Evolutionary conservation across 1,284 basidiomycete genomes (phyloP).

Genomic region (Marasmius sp.): DNA sequence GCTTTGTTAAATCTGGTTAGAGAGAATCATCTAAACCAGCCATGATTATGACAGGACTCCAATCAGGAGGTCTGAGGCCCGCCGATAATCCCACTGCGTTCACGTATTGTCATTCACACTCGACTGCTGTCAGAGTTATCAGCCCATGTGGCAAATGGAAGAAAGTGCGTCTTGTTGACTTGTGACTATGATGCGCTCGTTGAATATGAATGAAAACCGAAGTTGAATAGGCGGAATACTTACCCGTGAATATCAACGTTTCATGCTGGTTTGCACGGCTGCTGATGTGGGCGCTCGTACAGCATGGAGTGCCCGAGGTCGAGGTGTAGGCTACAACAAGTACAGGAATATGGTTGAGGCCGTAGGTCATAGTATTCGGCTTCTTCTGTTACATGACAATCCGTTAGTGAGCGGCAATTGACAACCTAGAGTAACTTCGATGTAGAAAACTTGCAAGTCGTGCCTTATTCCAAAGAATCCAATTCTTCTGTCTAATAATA

Average conservation of each 20-base stretch:
- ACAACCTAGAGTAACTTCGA: background rate
- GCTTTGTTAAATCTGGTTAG: background rate
- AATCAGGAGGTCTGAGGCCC: background rate
- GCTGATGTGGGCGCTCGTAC: background rate
- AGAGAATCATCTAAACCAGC: background rate
- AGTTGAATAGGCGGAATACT: background rate
- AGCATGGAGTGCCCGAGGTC: background rate
- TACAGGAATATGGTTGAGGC: background rate
- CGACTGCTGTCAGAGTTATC: conserved; percentile 2
- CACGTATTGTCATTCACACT: conserved; percentile 3
- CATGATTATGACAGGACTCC: background rate
- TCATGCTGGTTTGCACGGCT: no score
- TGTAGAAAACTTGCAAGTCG: background rate
- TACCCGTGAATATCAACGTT: no score
- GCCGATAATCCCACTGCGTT: background rate
- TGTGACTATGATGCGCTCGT: background rate
- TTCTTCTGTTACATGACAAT: background rate
- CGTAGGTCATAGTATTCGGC: background rate
- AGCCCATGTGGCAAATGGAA: background rate
- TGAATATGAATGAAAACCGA: background rate
- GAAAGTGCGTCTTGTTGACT: background rate
- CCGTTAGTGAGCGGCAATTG: background rate
- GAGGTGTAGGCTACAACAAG: background rate
- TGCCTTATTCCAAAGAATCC: no score
- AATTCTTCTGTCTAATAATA: no score